Evolutionary conservation across 805 yeast genomes (phyloP).

Genomic region (Priceomyces medius): DNA sequence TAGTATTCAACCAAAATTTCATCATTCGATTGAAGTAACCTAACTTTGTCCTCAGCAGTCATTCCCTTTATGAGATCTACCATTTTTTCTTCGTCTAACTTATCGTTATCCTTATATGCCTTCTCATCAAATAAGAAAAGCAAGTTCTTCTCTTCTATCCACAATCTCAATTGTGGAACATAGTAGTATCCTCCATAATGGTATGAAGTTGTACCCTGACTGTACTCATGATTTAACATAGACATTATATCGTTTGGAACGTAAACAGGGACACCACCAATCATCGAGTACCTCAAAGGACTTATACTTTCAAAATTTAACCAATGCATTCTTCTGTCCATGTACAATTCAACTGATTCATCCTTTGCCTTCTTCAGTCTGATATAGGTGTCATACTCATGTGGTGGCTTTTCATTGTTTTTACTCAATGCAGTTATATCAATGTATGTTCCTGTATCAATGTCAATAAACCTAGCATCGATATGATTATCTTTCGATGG

Average conservation of each 20-base stretch:
- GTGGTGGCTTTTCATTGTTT: constrained; percentile 18
- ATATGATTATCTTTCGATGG: constrained; percentile 23
- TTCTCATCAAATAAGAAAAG: constrained; percentile 14
- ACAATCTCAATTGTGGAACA: constrained; percentile 24
- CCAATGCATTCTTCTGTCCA: constrained; percentile 37
- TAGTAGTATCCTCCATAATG: constrained; percentile 21
- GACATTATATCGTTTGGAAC: constrained; percentile 27
- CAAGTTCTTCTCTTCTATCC: constrained; percentile 18
- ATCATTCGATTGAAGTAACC: constrained; percentile 19
- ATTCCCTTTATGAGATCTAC: constrained; percentile 13
- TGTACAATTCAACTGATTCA: constrained; percentile 22
- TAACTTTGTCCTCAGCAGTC: constrained; percentile 21
- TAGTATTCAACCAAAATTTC: constrained; percentile 26
- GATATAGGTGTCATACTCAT: constrained; percentile 17
- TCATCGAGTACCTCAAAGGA: constrained; percentile 52
- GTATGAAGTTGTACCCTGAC: constrained; percentile 21
- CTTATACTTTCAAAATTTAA: constrained; percentile 36
- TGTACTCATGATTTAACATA: constrained; percentile 27
- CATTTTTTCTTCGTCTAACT: constrained; percentile 12
- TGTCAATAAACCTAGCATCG: constrained; percentile 53
- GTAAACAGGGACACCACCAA: constrained; percentile 50
- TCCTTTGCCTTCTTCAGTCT: constrained; percentile 18
- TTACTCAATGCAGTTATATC: constrained; percentile 49
- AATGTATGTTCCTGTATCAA: constrained; percentile 53
- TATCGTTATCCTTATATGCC: constrained; percentile 12